phyloP scores from a whole-genome alignment of 2,329 filamentous ascomycete species.

The Neofusicoccum umdonicola region DNA sequence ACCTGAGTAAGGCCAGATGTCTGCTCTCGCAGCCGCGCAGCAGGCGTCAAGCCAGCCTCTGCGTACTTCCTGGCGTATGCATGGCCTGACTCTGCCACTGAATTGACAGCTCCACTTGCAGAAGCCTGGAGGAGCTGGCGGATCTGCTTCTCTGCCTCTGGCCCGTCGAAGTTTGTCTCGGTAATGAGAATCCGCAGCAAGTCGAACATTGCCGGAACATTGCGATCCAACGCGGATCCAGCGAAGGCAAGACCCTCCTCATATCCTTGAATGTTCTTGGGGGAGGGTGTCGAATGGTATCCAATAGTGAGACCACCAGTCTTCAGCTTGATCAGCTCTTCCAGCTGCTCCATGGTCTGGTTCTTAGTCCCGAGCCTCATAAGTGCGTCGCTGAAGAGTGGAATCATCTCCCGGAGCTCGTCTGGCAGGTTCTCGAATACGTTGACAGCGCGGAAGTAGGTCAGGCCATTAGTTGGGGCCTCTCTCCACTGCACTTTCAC shows the following conservation, averaged over 20 bases:
- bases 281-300: constrained; percentile 78
- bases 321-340: constrained; percentile 93
- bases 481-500: constrained; percentile 84
- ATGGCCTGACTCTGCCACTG: constrained; percentile 87
- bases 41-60: constrained; percentile 72
- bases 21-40: constrained; percentile 74
- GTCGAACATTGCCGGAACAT: constrained; percentile 88
- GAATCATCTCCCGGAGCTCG: constrained; percentile 79
- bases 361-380: constrained; percentile 89
- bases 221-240: constrained; percentile 84
- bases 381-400: constrained; percentile 86
- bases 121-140: constrained; percentile 82
- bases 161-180: constrained; percentile 86
- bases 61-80: constrained; percentile 81
- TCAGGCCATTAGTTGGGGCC: constrained; percentile 90
- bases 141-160: constrained; percentile 77
- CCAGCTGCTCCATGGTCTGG: constrained; percentile 89
- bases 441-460: constrained; percentile 91
- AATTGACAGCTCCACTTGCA: constrained; percentile 85
- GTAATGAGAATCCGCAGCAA: constrained; percentile 75
- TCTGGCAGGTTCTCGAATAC: constrained; percentile 75
- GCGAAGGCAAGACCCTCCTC: constrained; percentile 81
- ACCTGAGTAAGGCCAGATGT: constrained; percentile 89
- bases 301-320: constrained; percentile 86
- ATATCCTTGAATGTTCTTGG: constrained; percentile 66